Base-by-base conservation (phyloP, 2,329 filamentous ascomycete genomes). In the Penicillium sp. region DNA sequence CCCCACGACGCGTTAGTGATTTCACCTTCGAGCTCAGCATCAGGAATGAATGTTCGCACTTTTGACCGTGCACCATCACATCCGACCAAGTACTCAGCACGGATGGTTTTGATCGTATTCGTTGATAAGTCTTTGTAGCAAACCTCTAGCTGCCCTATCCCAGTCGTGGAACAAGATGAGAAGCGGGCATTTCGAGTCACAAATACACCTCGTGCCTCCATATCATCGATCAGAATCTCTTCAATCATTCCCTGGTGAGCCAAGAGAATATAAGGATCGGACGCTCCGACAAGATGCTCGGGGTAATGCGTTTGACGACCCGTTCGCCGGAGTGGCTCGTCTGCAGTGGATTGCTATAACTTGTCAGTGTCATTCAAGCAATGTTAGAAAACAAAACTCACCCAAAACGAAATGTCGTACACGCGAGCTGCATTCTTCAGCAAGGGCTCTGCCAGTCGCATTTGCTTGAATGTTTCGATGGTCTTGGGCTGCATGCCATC, bases 401-500 rank as follows among this genome's bases (percentile, higher is more conserved):
- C 81, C 88, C 89, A 92, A 70, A 91, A 91, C 44, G 85, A 82
- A 59, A 92, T 91, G 67, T 92, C 89, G 72, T 88, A 90, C 45
- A 92, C 85, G 46, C 84, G 85, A 50, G 88, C 88, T 29, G 87
- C 88, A 65, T 86, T 83, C 61, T 84, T 83, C 43, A 92, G 73
- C 29, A 92, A 73, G 1, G 83, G 78, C 61, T 91, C 88, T n/a
- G 85, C 87, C n/a, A 91, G 75, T 33, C 88, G 81, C 79, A 92
- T 85, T 74, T 91, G 88, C 60, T 85, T 83, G 65, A 91, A 83
- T 0, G 89, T 92, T 76, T 92, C 89, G 66, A 92, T 90, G 1
- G 88, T 89, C 75, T 92, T 92, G 45, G 89, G 89, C 67, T 92
- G 89, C 52, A 92, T 78, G 42, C 89, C 89, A 71, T 92, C 89